These are phyloP conservation scores for Dalbergia cultrata DNA, from an alignment of 306 rosid species.

Conservation along the genomic window DNA sequence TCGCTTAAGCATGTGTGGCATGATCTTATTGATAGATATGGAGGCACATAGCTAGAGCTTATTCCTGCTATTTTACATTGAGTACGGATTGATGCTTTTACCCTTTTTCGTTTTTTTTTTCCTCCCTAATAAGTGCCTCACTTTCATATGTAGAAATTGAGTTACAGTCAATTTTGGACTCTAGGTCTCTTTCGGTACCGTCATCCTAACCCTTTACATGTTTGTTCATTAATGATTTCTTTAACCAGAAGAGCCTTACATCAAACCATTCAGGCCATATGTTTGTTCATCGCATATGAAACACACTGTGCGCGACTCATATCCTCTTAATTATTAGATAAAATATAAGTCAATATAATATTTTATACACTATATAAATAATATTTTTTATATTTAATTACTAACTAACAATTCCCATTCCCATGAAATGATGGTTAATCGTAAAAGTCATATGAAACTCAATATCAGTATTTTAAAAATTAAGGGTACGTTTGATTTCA, in stretches of 20 bases:
- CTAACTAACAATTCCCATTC: not conserved
- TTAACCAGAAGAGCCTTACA: conserved; percentile 1
- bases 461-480: not conserved
- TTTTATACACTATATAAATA: too few relatives aligned
- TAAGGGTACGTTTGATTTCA: too few relatives aligned
- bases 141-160: conserved; percentile 35
- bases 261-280: conserved; percentile 8
- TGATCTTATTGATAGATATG: conserved; percentile 58
- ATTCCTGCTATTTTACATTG: conserved; percentile 35
- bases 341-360: too few relatives aligned
- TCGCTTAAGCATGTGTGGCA: conserved; percentile 54
- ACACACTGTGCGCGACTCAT: too few relatives aligned
- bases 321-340: too few relatives aligned
- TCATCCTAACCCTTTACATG: conserved; percentile 47
- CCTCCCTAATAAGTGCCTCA: too few relatives aligned
- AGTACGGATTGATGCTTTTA: conserved; percentile 53
- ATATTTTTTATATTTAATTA: not conserved
- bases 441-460: not conserved
- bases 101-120: not conserved
- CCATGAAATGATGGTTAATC: conserved; percentile 16
- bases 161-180: conserved; percentile 47
- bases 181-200: conserved; percentile 26
- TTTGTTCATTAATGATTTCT: conserved; percentile 40
- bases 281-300: too few relatives aligned
- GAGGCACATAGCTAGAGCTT: conserved; percentile 51